Base-by-base conservation (phyloP, 2,329 filamentous ascomycete genomes). In the Colletotrichum tropicale region DNA sequence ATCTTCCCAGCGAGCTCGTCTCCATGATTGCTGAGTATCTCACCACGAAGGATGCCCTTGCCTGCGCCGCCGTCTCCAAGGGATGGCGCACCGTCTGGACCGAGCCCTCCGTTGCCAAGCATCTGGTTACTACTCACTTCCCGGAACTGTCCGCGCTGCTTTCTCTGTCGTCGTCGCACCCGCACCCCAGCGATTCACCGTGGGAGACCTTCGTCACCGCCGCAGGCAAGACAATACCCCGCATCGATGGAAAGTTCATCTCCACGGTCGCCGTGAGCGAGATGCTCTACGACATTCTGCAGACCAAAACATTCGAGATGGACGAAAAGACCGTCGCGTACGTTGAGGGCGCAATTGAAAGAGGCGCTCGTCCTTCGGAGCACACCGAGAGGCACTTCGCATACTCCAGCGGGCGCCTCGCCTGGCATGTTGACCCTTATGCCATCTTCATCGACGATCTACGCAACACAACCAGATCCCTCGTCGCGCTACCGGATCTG, bases 361-460 rank as follows among this genome's bases (percentile, higher is more conserved):
- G 18, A 16, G 26, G 55, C 24, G 1, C 43, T 4, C 43, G 43
- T 21, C n/a, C 43, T 10, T 43, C 38, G 18, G n/a, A 52, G 43
- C 10, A 21, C 5, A 52, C 43, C 6, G 38, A 64, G 8, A 34
- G 38, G 9, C 32, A 28, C 21, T 38, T 21, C 6, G 70, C 65
- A 15, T 76, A 74, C 24, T 69, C 24, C n/a, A 64, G 26, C 3
- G 65, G 70, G 1, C 60, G 34, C 7, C 32, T 76, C 3, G 74
- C 74, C 24, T 76, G 65, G 64, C 71, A 66, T 21, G 28, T 16
- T n/a, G 58, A 70, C 26, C 7, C 28, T 10, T 55, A 66, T 32
- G 34, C 43, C 15, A n/a, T 76, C n/a, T 65, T 76, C 52, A 8
- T 76, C 18, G 74, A 76, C 28, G 70, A 76, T 36, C 60, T 76